phyloP scores from a whole-genome alignment of 768 basidiomycete genomes.

The Rhizopogon vinicolor region DNA sequence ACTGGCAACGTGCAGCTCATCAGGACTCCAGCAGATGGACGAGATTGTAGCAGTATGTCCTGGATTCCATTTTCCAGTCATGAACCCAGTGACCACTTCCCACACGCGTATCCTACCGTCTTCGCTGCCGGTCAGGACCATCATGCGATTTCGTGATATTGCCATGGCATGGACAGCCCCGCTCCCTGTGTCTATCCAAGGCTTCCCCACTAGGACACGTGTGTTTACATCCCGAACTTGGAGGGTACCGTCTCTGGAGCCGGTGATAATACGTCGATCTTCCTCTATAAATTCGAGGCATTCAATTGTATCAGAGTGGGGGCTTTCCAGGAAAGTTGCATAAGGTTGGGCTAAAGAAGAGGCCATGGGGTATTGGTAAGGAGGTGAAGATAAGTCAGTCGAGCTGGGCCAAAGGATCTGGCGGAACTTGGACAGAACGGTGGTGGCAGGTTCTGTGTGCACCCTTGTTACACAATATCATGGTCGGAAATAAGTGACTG shows the following conservation, averaged over 20 bases:
- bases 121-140: not conserved
- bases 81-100: not conserved
- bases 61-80: not conserved
- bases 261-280: not conserved
- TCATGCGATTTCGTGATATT: not conserved
- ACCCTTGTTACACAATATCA: not conserved
- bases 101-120: not conserved
- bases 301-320: not conserved
- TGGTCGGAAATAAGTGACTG: not conserved
- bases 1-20: not conserved
- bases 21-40: not conserved
- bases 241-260: not conserved
- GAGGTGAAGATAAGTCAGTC: not conserved
- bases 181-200: not conserved
- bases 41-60: not conserved
- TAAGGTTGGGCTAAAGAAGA: too few species aligned
- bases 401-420: not conserved
- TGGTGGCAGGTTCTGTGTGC: not conserved
- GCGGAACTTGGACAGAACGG: not conserved
- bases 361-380: not conserved
- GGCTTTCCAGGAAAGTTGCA: not conserved
- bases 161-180: not conserved
- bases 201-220: not conserved
- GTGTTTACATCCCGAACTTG: not conserved
- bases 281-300: not conserved